phyloP scores from a whole-genome alignment of 371 early-diverging fungal species.

The Basidiobolus meristosporus region DNA sequence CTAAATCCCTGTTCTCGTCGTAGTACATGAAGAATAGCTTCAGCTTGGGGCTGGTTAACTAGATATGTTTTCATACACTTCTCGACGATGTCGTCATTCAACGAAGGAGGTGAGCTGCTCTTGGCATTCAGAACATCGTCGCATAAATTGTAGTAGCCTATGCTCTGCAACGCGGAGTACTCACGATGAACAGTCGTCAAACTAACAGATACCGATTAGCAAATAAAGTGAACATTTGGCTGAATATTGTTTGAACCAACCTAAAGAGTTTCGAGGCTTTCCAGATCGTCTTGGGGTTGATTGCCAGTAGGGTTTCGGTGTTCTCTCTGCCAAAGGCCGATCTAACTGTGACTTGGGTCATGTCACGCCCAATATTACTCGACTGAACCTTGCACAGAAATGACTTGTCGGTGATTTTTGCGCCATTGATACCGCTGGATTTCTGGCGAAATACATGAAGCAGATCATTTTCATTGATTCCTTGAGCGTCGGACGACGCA shows the following conservation, averaged over 20 bases:
- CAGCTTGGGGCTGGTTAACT: conserved; percentile 81
- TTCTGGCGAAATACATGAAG: conserved; percentile 1
- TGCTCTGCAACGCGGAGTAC: conserved; percentile 49
- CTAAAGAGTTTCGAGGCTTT: conserved; percentile 11
- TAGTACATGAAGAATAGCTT: conserved; percentile 56
- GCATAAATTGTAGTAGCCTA: conserved; percentile 39
- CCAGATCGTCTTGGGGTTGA: conserved; percentile 6
- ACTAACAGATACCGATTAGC: conserved; percentile 8
- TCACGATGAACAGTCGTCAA: conserved; percentile 70
- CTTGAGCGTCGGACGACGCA: conserved; percentile 9
- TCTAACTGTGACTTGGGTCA: background rate
- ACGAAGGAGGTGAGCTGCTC: conserved; percentile 3
- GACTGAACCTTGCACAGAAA: conserved; percentile 40
- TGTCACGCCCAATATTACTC: conserved; percentile 16
- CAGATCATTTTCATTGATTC: conserved; percentile 22
- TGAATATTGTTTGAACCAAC: conserved; percentile 4
- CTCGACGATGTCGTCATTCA: conserved; percentile 15
- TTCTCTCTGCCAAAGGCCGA: background rate
- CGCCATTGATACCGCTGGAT: background rate
- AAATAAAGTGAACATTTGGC: background rate
- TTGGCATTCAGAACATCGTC: conserved; percentile 42
- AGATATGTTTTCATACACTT: conserved; percentile 33
- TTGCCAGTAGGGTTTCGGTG: background rate
- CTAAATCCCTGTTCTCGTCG: conserved; percentile 54
- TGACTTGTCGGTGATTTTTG: conserved; percentile 4